Evolutionary conservation across 345 rosid genomes (phyloP), one percentile per base, ranked within the genome.

Genomic region (Salix viminalis): DNA sequence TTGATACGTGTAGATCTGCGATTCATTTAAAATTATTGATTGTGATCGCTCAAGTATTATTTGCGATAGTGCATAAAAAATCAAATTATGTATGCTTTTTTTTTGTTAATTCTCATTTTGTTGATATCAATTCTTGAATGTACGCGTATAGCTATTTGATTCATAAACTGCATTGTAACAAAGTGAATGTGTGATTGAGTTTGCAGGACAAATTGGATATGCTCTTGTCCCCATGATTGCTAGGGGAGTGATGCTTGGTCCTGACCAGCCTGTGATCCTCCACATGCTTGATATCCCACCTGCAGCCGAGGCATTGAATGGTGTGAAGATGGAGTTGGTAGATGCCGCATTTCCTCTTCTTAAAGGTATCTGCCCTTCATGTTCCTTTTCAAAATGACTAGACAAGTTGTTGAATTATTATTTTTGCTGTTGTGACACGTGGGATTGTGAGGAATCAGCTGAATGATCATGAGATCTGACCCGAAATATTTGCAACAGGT

Each of bases 161-260:
- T n/a, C 4, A 24, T 10, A n/a, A 58, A 58, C 13, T 24, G 11
- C 28, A 58, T 1, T 58, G 64, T 9, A 58, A 9, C 14, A 23
- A 58, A 8, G 64, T 4, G 64, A 58, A n/a, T 58, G 23, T n/a
- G 64, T 69, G 67, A 26, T 73, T 85, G 69, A 24, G 72, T 52
- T 30, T 44, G 87, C 89, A 96, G 99, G 99, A 46, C 97, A 96
- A 96, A 96, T 96, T 39, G 99, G 99, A 78, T 96, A 96, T 82
- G 99, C 99, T 5, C 97, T 96, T 69, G 99, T 94, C 0, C 99
- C 99, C 65, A 96, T 96, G 99, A 89, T 96, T 86, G 99, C 98
- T 16, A 86, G 99, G 78, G 98, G 99, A 72, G 86, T 94, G 79
- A 96, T 96, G 99, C 87, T 96, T 82, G 99, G 99, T 77, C 69